Evolutionary conservation across 75 land plant species (phyloP).

Genomic region (Selaginella moellendorffii): DNA sequence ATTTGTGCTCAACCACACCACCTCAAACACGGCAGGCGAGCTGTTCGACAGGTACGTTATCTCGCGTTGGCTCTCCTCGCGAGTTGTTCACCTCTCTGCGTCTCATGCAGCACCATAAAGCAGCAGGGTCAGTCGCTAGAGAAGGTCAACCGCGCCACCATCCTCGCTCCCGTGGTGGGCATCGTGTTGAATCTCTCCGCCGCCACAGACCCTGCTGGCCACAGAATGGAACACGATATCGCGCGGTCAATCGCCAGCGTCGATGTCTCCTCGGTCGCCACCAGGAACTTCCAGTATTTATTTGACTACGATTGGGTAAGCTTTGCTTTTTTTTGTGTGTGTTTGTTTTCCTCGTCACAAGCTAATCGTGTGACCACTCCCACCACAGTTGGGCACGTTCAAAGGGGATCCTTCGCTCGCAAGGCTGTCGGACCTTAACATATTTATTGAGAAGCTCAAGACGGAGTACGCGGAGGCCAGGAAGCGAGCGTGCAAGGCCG

Average conservation of each 20-base stretch:
- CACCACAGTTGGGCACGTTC: slow-evolving; percentile 20
- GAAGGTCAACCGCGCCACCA: slow-evolving; percentile 74
- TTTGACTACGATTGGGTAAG: slow-evolving; percentile 72
- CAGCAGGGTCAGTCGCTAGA: slow-evolving; percentile 59
- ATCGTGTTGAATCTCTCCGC: slow-evolving; percentile 59
- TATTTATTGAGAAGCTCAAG: slow-evolving; percentile 34
- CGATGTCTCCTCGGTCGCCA: slow-evolving; percentile 51
- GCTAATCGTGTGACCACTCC: too few relatives aligned
- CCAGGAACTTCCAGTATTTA: slow-evolving; percentile 58
- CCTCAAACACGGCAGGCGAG: slow-evolving; percentile 49
- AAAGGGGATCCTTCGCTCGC: slow-evolving; percentile 51
- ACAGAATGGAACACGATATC: slow-evolving; percentile 41
- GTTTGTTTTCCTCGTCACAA: too few relatives aligned
- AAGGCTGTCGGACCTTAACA: slow-evolving; percentile 40
- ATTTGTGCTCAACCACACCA: slow-evolving; percentile 71
- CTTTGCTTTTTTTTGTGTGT: too few relatives aligned
- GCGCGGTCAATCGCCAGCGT: slow-evolving; percentile 54
- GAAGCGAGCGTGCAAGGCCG: slow-evolving; percentile 15
- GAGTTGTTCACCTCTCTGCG: too few relatives aligned
- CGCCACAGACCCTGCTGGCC: slow-evolving; percentile 20
- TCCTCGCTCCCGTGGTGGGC: slow-evolving; percentile 78
- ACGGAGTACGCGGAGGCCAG: slow-evolving; percentile 22
- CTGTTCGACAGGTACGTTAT: slow-evolving; percentile 63
- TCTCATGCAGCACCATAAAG: slow-evolving; percentile 40
- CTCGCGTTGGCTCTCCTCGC: background rate